phyloP scores from a whole-genome alignment of 306 rosid species.

The Rubus parviflorus region DNA sequence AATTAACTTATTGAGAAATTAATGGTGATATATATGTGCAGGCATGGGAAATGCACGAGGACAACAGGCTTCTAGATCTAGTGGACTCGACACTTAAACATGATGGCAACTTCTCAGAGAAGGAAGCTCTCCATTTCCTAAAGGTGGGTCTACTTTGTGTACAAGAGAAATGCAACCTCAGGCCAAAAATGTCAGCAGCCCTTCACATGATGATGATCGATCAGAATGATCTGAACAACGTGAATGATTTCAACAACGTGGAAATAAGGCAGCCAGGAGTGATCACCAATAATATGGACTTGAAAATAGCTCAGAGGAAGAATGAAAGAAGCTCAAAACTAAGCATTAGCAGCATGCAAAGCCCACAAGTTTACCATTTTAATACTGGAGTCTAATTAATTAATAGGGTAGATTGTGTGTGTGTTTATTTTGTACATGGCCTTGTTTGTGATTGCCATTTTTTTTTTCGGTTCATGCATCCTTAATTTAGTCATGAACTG shows the following conservation, averaged over 20 bases:
- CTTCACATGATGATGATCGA: slow-evolving; percentile 22
- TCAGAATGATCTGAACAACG: slow-evolving; percentile 13
- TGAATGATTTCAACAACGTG: slow-evolving; percentile 4
- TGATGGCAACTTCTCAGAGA: slow-evolving; percentile 18
- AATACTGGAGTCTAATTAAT: not conserved
- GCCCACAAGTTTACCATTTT: not conserved
- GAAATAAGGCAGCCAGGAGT: slow-evolving; percentile 24
- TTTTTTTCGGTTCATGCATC: too few relatives aligned
- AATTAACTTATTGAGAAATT: not conserved
- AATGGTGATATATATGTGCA: not conserved
- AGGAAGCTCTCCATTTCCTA: slow-evolving; percentile 28
- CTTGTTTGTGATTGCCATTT: not conserved
- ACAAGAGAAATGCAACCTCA: slow-evolving; percentile 29
- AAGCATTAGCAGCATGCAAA: slow-evolving; percentile 14
- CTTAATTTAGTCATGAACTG: too few relatives aligned
- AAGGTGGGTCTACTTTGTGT: slow-evolving; percentile 35
- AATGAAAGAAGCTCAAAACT: not conserved
- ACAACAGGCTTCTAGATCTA: slow-evolving; percentile 24
- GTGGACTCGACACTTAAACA: slow-evolving; percentile 17
- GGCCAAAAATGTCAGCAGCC: slow-evolving; percentile 34
- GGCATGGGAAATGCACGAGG: slow-evolving; percentile 39
- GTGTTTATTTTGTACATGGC: not conserved
- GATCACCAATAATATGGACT: slow-evolving; percentile 19
- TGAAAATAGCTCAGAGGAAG: slow-evolving; percentile 15
- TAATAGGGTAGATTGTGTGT: not conserved